Evolutionary conservation across 2,329 filamentous ascomycete species (phyloP), one percentile per base, ranked within the genome.

Genomic region (Trichothecium roseum): DNA sequence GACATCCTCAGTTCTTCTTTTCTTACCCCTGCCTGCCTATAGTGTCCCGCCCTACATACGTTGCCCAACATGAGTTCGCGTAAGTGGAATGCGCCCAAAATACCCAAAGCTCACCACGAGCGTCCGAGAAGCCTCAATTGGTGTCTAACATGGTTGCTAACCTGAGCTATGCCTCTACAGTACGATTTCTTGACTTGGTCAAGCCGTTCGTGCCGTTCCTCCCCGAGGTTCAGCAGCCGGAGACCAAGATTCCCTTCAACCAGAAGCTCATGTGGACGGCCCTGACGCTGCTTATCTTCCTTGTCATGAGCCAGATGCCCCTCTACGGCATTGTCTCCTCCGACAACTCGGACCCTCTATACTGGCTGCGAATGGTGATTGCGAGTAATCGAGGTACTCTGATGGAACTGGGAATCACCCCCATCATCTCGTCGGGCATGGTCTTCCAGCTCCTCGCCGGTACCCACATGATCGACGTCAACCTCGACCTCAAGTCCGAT

Each of bases 221-320:
- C 63, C 91, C 91, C 59, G 91, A 98, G 82, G 91, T 98, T 67
- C 84, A 89, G 70, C 83, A 93, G 58, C 91, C 91, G 51, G 91
- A 98, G 71, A 94, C 88, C 63, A 96, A 95, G 74, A 82, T 94
- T 40, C 86, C 88, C 50, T 98, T 98, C 81, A 93, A 96, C 74
- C 91, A 96, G 67, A 88, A 89, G 74, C 69, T 91, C 71, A 89
- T 89, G 84, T 91, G 84, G 84, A 91, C 84, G 47, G 84, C 82
- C 60, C 78, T 89, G 61, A 96, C 91, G 47, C 78, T 98, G 52
- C 72, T 98, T 63, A 93, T 96, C 69, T 98, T 98, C 78, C 71
- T 98, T 74, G 87, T 98, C 66, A 98, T 98, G 91, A 95, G 87
- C 70, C 91, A 95, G 71, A 96, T 98, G 91, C 88, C 91, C 46